Evolutionary conservation across 495 filamentous ascomycete genomes (phyloP), one percentile per base, ranked within the genome.

Genomic region (Trichoderma erinaceum): DNA sequence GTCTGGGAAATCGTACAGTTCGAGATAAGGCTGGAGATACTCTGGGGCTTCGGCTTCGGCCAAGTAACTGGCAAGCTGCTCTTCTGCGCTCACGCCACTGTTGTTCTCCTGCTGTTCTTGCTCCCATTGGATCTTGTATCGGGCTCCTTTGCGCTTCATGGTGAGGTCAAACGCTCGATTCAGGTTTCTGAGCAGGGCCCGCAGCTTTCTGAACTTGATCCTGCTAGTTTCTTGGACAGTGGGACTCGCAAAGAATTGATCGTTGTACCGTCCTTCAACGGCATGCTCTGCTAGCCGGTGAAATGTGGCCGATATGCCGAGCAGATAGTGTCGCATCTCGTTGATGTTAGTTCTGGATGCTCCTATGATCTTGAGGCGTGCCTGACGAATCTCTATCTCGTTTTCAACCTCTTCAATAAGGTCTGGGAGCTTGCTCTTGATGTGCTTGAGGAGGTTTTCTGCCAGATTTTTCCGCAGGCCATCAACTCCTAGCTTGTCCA

Each of bases 391-490:
- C 1, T 23, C n/a, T 4, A 76, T 67, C 11, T 69, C 68, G 3
- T 32, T 35, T 11, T 77, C 72, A 56, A 78, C 76, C 2, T 75
- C 69, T 5, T 67, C 29, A 32, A 79, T 75, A 0, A 79, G 44
- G 1, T 41, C 68, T 5, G 74, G 73, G 10, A 79, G 64, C 10
- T 70, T 76, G 7, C 66, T 69, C 63, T 70, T 67, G 66, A 79
- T 73, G 66, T 77, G 73, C 0, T 68, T 68, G 0, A 73, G 63
- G 1, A 82, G 73, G 12, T 77, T 69, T 27, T 65, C 71, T 64
- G 72, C 74, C 23, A 81, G 72, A 29, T 74, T 75, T n/a, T 68
- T 70, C 0, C 76, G 72, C 7, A 81, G 73, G 21, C 70, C 65
- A 12, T 68, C 70, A 4, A 76, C 69, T 27, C 79, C 79, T 2